These are phyloP conservation scores for Fraxinus paxiana DNA, from an alignment of 305 asterid species.

Conservation along the genomic window DNA sequence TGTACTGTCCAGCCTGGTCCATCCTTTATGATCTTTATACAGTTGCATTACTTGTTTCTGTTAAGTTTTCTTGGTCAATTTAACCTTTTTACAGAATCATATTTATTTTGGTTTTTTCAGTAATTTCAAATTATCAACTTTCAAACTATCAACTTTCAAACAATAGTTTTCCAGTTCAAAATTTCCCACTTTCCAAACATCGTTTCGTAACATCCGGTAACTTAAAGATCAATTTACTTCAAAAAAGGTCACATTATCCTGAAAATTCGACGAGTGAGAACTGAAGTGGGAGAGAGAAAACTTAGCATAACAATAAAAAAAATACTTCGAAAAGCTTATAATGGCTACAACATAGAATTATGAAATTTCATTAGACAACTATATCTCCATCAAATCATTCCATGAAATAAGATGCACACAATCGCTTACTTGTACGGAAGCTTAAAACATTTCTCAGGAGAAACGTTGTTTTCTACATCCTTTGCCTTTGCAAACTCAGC, in stretches of 20 bases:
- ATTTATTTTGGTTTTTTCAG: neutral
- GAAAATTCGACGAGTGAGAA: neutral
- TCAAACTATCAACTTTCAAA: neutral
- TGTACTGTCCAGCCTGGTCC: neutral
- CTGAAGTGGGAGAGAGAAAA: neutral
- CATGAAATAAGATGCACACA: neutral
- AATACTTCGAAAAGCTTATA: neutral
- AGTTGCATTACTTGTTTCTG: neutral
- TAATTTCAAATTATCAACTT: neutral
- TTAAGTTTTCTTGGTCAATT: neutral
- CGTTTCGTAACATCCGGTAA: neutral
- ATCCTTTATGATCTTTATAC: neutral
- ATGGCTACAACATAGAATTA: neutral
- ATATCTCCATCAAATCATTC: neutral
- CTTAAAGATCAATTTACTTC: neutral
- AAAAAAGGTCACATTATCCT: neutral
- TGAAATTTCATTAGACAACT: neutral
- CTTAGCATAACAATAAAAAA: neutral
- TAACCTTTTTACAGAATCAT: neutral
- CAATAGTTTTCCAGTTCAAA: neutral
- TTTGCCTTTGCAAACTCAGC: slow-evolving; percentile 88
- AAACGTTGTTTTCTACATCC: slow-evolving; percentile 85
- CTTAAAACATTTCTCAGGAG: slow-evolving; percentile 79
- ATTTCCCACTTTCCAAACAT: neutral
- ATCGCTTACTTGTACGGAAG: slow-evolving; percentile 88